Base-by-base conservation (phyloP, 2,329 filamentous ascomycete genomes). In the Albophoma yamanashiensis region DNA sequence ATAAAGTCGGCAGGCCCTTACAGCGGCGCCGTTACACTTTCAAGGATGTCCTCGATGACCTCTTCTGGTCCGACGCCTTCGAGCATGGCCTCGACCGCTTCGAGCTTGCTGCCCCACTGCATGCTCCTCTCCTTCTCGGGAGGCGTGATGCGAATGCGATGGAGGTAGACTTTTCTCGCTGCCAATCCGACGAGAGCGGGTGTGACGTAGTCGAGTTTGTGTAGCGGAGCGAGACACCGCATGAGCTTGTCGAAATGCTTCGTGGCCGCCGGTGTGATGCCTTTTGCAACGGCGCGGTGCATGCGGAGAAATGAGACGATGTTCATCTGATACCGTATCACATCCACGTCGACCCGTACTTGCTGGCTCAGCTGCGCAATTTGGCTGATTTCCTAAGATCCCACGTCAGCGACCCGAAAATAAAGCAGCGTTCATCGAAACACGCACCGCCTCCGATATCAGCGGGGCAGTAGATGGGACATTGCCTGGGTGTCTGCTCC, bases 81-180 rank as follows among this genome's bases (percentile, higher is more conserved):
- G 2, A 97, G 74, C 56, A 92, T 66, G 20, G 81, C 79, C 64
- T 82, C 79, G 1, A 97, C 84, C 4, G 89, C 89, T 38, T 82
- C 79, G 0, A 88, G 65, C 58, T 89, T 86, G 71, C 93, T 97
- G 0, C 94, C 94, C 86, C 95, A 99, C 71, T 96, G 91, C 78
- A 96, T 82, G 71, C 92, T 97, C 56, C 92, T 82, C 75, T 97
- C 94, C 60, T 86, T 84, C 62, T 85, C 82, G 1, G 90, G 82
- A 1, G 76, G 74, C 0, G 88, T 84, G 59, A 97, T 82, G 17
- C 83, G 74, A 39, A 99, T 85, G 11, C 92, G 87, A 75, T 99
- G 94, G 22, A 89, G 80, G 69, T 96, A 99, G 31, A 96, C 83
- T 75, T 97, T 97, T 62, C 85, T 85, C 2, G 88, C 87, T 6